phyloP scores from a whole-genome alignment of 2,329 filamentous ascomycete species.

The Fusarium burgessii region DNA sequence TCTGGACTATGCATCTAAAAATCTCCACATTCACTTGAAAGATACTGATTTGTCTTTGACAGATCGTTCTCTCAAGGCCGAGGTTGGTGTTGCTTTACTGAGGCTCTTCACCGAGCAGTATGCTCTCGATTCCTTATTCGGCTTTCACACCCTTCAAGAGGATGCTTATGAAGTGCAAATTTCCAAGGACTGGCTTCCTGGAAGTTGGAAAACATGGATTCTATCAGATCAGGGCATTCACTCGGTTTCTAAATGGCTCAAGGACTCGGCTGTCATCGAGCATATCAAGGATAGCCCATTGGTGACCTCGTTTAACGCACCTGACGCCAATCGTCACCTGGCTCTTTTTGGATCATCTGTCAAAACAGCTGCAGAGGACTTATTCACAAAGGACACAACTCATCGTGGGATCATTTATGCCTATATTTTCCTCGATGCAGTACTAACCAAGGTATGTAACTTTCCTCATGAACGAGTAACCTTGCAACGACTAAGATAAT shows the following conservation, averaged over 20 bases:
- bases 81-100: background rate
- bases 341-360: background rate
- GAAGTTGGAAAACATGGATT: background rate
- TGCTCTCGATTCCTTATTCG: background rate
- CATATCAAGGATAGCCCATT: background rate
- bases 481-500: fast-evolving
- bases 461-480: fast-evolving
- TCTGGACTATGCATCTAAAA: background rate
- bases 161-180: background rate
- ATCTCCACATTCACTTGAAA: background rate
- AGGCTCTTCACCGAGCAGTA: background rate
- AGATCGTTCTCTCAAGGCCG: background rate
- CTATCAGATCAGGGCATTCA: background rate
- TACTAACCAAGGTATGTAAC: background rate
- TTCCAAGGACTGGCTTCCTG: background rate
- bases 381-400: background rate
- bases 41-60: background rate
- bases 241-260: background rate
- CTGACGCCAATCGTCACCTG: background rate
- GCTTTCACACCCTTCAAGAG: background rate
- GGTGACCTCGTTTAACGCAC: background rate
- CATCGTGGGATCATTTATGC: background rate
- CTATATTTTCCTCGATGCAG: background rate
- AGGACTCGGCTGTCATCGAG: background rate
- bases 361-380: background rate